phyloP scores from a whole-genome alignment of 164 flowering plant genomes.

The Aristolochia contorta region DNA sequence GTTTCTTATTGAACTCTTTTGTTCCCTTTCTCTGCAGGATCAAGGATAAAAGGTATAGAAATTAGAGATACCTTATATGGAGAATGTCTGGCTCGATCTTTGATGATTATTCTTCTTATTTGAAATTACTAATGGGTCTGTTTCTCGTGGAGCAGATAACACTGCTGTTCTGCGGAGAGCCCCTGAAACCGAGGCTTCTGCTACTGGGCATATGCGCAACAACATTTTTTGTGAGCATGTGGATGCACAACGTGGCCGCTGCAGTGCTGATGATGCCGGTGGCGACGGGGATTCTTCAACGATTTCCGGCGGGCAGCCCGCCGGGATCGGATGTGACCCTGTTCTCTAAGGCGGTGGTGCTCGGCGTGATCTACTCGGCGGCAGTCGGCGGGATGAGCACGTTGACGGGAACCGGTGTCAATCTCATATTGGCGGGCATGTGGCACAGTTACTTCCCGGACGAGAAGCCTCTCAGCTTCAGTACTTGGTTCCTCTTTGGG shows the following conservation, averaged over 20 bases:
- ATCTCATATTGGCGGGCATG: conserved; percentile 85
- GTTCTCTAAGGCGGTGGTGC: conserved; percentile 66
- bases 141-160: conserved; percentile 41
- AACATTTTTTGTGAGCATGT: conserved; percentile 86
- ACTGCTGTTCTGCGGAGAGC: conserved; percentile 71
- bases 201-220: conserved; percentile 83
- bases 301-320: conserved; percentile 33
- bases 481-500: conserved; percentile 69
- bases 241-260: conserved; percentile 96
- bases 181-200: conserved; percentile 64
- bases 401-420: conserved; percentile 91
- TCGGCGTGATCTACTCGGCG: conserved; percentile 68
- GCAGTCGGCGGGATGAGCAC: conserved; percentile 85
- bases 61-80: too few species aligned
- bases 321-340: conserved; percentile 18
- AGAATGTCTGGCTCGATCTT: too few species aligned
- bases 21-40: not conserved
- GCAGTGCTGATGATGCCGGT: conserved; percentile 96
- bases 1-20: conserved; percentile 8
- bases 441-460: conserved; percentile 83
- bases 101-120: not conserved
- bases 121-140: not conserved
- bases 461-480: conserved; percentile 59
- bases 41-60: not conserved
- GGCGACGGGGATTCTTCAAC: conserved; percentile 78